Conservation (phyloP, 2,329 filamentous ascomycete species). For the Aspergillus floridensis region DNA sequence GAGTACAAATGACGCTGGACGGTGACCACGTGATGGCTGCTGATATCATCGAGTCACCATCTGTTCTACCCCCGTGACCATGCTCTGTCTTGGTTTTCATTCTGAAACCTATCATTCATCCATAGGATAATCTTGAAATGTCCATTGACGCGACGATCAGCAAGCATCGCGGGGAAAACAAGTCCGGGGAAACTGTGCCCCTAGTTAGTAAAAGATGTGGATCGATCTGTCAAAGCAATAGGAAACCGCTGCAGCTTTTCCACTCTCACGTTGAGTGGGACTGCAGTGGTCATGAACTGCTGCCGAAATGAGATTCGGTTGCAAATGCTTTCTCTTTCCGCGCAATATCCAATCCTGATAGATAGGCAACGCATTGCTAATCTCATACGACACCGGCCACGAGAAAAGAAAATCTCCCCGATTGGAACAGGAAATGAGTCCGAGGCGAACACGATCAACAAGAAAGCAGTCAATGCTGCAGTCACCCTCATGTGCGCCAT, state of each 20-base stretch:
- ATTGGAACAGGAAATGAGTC: not conserved
- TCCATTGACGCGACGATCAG: not conserved
- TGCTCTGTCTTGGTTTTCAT: not conserved
- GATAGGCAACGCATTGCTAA: not conserved
- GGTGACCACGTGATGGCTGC: conserved; percentile 6
- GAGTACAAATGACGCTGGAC: conserved; percentile 6
- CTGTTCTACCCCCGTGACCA: not conserved
- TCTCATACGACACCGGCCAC: not conserved
- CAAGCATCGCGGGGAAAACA: conserved; percentile 4
- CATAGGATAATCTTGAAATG: not conserved
- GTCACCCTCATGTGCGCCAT: not conserved
- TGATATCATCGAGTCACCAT: not conserved
- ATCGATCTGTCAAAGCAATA: not conserved
- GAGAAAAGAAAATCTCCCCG: not conserved
- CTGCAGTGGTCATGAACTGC: not conserved
- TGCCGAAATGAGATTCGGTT: not conserved
- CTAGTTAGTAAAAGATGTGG: not conserved
- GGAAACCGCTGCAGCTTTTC: not conserved
- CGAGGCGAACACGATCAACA: not conserved
- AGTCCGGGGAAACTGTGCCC: conserved; percentile 1
- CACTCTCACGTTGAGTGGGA: not conserved
- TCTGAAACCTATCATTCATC: too few species aligned
- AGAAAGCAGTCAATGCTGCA: not conserved
- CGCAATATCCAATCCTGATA: not conserved
- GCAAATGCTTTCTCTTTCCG: not conserved